A percentile compares a stretch with the other conserved stretches of the same genome.
Conservation (phyloP, 1,139 yeast species). For the Hyphopichia buzzinii region DNA sequence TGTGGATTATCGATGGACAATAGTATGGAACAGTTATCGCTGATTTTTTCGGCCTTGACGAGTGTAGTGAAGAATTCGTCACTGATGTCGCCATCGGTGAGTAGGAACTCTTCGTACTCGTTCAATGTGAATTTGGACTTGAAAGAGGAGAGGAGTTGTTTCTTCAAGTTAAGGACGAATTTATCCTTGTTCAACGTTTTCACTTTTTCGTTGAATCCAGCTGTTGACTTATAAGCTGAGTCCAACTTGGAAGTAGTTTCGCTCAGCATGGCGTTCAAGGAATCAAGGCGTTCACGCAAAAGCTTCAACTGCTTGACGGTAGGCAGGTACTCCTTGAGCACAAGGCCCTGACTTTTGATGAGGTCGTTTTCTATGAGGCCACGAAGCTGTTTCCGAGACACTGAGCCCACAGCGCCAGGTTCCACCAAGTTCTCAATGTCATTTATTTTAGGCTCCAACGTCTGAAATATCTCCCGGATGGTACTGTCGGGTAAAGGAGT, state of each 20-base stretch:
- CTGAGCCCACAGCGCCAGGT: conserved; percentile 56
- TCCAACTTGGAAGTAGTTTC: conserved; percentile 38
- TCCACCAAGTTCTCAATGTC: conserved; percentile 39
- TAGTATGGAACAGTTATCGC: conserved; percentile 65
- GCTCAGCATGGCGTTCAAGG: conserved; percentile 33
- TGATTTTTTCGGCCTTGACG: conserved; percentile 60
- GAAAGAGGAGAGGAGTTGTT: conserved; percentile 55
- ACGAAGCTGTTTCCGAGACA: conserved; percentile 57
- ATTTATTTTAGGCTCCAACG: conserved; percentile 41
- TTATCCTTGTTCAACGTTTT: conserved; percentile 41
- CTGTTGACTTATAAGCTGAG: conserved; percentile 18
- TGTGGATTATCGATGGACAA: conserved; percentile 68
- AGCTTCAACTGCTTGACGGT: conserved; percentile 47
- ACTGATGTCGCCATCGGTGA: conserved; percentile 43
- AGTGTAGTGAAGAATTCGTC: conserved; percentile 63
- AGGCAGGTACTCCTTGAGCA: conserved; percentile 63
- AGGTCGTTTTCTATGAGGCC: conserved; percentile 73
- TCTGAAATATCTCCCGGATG: conserved; percentile 46
- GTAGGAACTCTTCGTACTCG: conserved; percentile 66
- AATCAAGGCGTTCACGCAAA: conserved; percentile 38
- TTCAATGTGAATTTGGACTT: conserved; percentile 64
- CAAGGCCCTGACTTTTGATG: conserved; percentile 55
- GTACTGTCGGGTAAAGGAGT: conserved; percentile 47
- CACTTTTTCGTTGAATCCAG: conserved; percentile 34
- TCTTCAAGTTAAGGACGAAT: conserved; percentile 47